Percentiles rank a stretch among this genome's conserved stretches.
These are phyloP conservation scores for Akebia trifoliata DNA, from an alignment of 164 flowering plant species.

Conservation along the genomic window DNA sequence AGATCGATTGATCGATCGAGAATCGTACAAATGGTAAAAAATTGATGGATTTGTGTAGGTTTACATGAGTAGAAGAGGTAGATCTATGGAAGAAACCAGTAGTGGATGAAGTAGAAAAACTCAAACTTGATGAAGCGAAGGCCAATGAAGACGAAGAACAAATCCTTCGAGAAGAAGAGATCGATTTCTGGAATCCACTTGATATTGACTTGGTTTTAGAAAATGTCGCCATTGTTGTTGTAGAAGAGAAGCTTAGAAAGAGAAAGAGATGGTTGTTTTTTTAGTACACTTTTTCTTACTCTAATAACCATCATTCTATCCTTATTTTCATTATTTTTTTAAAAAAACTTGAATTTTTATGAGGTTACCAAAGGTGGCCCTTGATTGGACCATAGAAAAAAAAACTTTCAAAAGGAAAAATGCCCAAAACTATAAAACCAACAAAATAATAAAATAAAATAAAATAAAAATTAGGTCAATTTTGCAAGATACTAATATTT, in stretches of 20 bases:
- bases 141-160: slow-evolving; percentile 8
- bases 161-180: slow-evolving; percentile 25
- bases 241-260: slow-evolving; percentile 2
- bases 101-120: slow-evolving; percentile 23
- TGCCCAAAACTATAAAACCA: no score
- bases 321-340: no score
- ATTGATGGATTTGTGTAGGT: slow-evolving; percentile 18
- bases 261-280: slow-evolving; percentile 15
- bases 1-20: slow-evolving; percentile 29
- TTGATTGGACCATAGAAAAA: no score
- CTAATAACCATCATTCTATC: no score
- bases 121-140: slow-evolving; percentile 31
- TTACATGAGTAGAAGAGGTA: slow-evolving; percentile 39
- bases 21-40: slow-evolving; percentile 27
- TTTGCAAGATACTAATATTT: no score
- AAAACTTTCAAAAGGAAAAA: no score
- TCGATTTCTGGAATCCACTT: slow-evolving; percentile 18
- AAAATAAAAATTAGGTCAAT: no score
- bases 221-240: slow-evolving; percentile 30
- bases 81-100: slow-evolving; percentile 25
- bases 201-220: slow-evolving; percentile 26
- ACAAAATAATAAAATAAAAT: no score
- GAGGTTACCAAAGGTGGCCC: no score
- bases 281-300: no score
- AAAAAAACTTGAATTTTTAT: no score